Evolutionary conservation across 2,329 filamentous ascomycete genomes (phyloP).

Genomic region (Curvularia eragrostidis): DNA sequence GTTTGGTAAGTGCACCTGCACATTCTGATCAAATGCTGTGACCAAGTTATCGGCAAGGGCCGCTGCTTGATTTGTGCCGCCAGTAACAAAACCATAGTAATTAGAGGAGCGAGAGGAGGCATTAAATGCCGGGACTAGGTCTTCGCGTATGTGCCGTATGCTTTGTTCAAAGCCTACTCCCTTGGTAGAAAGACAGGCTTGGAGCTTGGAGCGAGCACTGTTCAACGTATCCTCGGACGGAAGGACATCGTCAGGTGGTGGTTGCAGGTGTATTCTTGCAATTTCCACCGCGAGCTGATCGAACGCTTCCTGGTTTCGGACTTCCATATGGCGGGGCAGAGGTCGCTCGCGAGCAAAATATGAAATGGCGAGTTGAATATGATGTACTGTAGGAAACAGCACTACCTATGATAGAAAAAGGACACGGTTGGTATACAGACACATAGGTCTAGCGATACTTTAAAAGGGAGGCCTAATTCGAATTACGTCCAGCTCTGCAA

Average conservation of each 20-base stretch:
- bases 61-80: constrained; percentile 79
- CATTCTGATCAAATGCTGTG: constrained; percentile 80
- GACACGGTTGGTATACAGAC: not conserved
- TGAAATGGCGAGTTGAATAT: not conserved
- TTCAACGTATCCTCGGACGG: constrained; percentile 41
- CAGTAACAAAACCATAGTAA: constrained; percentile 88
- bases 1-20: constrained; percentile 77
- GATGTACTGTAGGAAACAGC: not conserved
- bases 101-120: constrained; percentile 60
- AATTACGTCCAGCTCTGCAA: constrained; percentile 3
- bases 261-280: constrained; percentile 30
- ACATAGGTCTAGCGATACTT: not conserved
- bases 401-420: not conserved
- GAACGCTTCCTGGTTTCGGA: constrained; percentile 21
- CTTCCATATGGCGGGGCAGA: constrained; percentile 17
- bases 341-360: not conserved
- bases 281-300: constrained; percentile 32
- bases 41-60: constrained; percentile 86
- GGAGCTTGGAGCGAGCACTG: constrained; percentile 46
- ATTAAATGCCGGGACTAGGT: constrained; percentile 66
- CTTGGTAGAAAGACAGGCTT: constrained; percentile 43
- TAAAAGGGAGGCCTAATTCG: constrained; percentile 6
- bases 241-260: constrained; percentile 40
- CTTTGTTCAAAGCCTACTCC: constrained; percentile 55
- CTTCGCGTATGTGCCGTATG: constrained; percentile 53